phyloP scores from a whole-genome alignment of 148 eudicot species.

The Nepenthes mirabilis region DNA sequence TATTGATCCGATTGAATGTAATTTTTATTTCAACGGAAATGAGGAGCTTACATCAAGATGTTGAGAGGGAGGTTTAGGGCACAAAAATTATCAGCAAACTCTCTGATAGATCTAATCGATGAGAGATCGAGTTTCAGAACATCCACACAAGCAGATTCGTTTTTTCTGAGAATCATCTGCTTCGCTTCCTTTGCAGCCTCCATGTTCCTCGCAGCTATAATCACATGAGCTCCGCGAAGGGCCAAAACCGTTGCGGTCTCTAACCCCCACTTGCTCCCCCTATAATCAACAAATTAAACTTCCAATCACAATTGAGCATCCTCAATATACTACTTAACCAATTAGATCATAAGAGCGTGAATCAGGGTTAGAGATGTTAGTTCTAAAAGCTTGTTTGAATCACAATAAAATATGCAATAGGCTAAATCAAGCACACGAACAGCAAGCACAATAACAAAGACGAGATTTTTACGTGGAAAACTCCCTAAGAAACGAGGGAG shows the following conservation, averaged over 20 bases:
- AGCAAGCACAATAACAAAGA: too few relatives aligned
- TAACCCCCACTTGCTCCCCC: slow-evolving; percentile 92
- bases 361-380: too few relatives aligned
- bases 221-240: slow-evolving; percentile 49
- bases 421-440: too few relatives aligned
- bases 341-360: too few relatives aligned
- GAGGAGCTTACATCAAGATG: slow-evolving; percentile 47
- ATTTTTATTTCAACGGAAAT: neutral
- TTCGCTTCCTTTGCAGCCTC: slow-evolving; percentile 68
- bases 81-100: slow-evolving; percentile 37
- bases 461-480: too few relatives aligned
- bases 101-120: slow-evolving; percentile 45
- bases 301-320: too few relatives aligned
- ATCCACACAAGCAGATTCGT: slow-evolving; percentile 40
- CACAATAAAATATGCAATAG: too few relatives aligned
- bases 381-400: too few relatives aligned
- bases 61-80: slow-evolving; percentile 60
- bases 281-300: slow-evolving; percentile 2
- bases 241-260: slow-evolving; percentile 76
- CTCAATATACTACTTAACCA: too few relatives aligned
- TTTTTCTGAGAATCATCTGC: slow-evolving; percentile 30
- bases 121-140: slow-evolving; percentile 50
- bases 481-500: too few relatives aligned
- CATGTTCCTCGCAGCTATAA: slow-evolving; percentile 62
- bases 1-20: neutral